Conservation (phyloP, 1,284 basidiomycete species). For the Marasmius oreades region DNA sequence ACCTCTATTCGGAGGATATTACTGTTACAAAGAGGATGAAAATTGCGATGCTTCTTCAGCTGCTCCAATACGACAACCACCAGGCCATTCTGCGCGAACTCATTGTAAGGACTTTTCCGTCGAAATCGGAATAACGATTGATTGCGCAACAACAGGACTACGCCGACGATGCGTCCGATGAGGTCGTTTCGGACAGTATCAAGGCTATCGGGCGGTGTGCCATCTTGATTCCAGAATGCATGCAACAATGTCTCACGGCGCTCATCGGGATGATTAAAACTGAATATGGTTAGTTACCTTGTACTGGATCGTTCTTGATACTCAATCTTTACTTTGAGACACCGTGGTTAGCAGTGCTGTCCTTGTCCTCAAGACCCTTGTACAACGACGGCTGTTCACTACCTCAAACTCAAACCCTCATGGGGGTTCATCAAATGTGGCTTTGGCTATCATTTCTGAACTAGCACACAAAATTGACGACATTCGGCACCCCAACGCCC, state of each 20-base stretch:
- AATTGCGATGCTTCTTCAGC: slow-evolving; percentile 62
- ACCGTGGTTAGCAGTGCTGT: slow-evolving; percentile 75
- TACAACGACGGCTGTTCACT: slow-evolving; percentile 58
- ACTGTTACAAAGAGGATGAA: slow-evolving; percentile 68
- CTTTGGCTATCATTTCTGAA: slow-evolving; percentile 67
- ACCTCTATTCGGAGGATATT: slow-evolving; percentile 67
- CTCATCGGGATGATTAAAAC: slow-evolving; percentile 79
- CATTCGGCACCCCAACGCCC: slow-evolving; percentile 73
- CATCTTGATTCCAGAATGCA: slow-evolving; percentile 59
- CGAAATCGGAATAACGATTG: slow-evolving; percentile 2
- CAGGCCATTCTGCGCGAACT: slow-evolving; percentile 75
- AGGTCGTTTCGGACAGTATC: slow-evolving; percentile 69
- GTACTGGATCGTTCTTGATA: background rate
- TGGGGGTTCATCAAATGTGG: slow-evolving; percentile 40
- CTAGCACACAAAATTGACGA: slow-evolving; percentile 75
- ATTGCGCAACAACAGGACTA: slow-evolving; percentile 62
- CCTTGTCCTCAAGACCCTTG: slow-evolving; percentile 79
- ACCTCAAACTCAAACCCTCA: slow-evolving; percentile 23
- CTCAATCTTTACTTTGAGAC: slow-evolving; percentile 38
- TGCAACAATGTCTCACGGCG: slow-evolving; percentile 67
- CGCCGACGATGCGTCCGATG: slow-evolving; percentile 67
- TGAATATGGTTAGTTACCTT: slow-evolving; percentile 52
- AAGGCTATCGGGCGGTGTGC: slow-evolving; percentile 78
- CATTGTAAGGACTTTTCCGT: slow-evolving; percentile 50
- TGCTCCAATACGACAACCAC: slow-evolving; percentile 68